Percentiles rank a stretch among this genome's conserved stretches.
phyloP scores from a whole-genome alignment of 768 basidiomycete species.

The Lyophyllum shimeji region DNA sequence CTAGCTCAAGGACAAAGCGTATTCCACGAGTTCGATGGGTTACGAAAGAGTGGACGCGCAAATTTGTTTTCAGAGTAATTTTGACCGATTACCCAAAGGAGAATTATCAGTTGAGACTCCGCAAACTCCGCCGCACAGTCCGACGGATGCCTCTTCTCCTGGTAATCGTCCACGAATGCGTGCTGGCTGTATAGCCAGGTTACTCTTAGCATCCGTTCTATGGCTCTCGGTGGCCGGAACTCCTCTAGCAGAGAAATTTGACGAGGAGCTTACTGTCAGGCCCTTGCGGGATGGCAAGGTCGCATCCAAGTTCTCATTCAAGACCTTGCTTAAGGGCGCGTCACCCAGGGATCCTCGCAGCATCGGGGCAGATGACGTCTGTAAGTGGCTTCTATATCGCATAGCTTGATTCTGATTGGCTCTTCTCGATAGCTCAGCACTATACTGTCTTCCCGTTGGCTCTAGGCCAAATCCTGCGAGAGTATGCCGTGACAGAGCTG shows the following conservation, averaged over 20 bases:
- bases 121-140: background rate
- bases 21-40: background rate
- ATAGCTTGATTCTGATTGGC: background rate
- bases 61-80: background rate
- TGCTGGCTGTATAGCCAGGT: conserved; percentile 16
- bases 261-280: conserved; percentile 42
- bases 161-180: conserved; percentile 12
- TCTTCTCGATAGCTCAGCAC: conserved; percentile 61
- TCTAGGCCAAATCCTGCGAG: conserved; percentile 82
- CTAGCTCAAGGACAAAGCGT: background rate
- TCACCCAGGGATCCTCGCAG: conserved; percentile 56
- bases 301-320: conserved; percentile 78
- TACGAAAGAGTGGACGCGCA: background rate
- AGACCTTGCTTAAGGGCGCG: conserved; percentile 53
- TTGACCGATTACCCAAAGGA: background rate
- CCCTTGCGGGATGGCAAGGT: conserved; percentile 83
- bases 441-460: conserved; percentile 85
- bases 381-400: conserved; percentile 24
- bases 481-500: conserved; percentile 84
- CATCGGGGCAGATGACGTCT: conserved; percentile 48
- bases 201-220: conserved; percentile 13
- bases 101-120: background rate
- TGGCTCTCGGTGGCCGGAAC: conserved; percentile 1
- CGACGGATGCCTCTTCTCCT: background rate
- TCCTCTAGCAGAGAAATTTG: conserved; percentile 40